These are phyloP conservation scores for Gomphus bonarii DNA, from an alignment of 1,284 basidiomycete genomes.

Conservation along the genomic window DNA sequence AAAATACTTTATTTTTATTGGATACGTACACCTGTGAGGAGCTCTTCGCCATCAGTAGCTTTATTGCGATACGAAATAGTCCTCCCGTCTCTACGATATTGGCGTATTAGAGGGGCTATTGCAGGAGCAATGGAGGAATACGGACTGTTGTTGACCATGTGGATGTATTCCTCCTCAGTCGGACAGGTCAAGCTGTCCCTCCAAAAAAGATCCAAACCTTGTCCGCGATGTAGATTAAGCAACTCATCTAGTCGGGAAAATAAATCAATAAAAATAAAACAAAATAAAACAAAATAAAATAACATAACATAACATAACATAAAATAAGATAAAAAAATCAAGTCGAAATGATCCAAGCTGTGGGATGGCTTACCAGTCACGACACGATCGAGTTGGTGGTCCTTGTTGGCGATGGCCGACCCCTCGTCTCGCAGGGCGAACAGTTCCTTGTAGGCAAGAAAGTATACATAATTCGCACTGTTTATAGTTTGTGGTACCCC, in stretches of 20 bases:
- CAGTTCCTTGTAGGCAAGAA: constrained; percentile 76
- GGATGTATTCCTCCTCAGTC: constrained; percentile 88
- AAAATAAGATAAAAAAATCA: no score
- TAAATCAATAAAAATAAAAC: no score
- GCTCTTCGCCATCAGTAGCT: constrained; percentile 87
- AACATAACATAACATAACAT: no score
- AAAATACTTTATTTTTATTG: no score
- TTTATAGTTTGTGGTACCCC: constrained; percentile 97
- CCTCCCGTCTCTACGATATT: constrained; percentile 79
- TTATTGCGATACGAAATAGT: constrained; percentile 85
- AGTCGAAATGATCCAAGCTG: neutral
- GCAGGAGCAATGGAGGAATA: no score
- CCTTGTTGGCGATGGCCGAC: constrained; percentile 14
- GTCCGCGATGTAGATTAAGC: constrained; percentile 86
- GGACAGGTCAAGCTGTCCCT: constrained; percentile 88
- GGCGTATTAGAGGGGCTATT: no score
- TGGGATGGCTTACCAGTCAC: constrained; percentile 43
- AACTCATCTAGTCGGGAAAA: constrained; percentile 54
- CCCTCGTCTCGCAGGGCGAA: constrained; percentile 41
- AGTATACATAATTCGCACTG: constrained; percentile 95
- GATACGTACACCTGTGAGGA: constrained; percentile 46
- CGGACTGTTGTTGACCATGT: constrained; percentile 93
- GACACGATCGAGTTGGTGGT: constrained; percentile 47
- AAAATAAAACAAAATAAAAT: no score
- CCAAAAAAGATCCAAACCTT: constrained; percentile 94